A percentile compares a stretch with the other conserved stretches of the same genome.
phyloP scores from a whole-genome alignment of 2,329 filamentous ascomycete genomes.

The Aspergillaceae sp. region DNA sequence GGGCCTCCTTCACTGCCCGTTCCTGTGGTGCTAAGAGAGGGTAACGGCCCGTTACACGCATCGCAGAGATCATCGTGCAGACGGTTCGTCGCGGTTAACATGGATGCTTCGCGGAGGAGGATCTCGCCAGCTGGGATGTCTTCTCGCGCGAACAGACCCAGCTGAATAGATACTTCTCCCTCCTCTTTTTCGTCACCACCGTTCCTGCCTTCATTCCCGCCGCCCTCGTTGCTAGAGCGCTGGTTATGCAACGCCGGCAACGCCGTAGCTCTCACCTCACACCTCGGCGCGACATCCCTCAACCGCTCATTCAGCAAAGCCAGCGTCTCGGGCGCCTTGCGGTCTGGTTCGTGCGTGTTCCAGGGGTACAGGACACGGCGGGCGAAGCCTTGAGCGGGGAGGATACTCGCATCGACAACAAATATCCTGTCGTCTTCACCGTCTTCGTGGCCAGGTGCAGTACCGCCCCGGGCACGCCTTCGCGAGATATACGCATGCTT shows the following conservation, averaged over 20 bases:
- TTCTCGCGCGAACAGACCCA: constrained; percentile 81
- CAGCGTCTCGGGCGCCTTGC: constrained; percentile 49
- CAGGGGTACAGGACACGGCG: constrained; percentile 54
- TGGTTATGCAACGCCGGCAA: constrained; percentile 59
- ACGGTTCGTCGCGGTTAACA: constrained; percentile 81
- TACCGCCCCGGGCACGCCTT: background rate
- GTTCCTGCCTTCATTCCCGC: background rate
- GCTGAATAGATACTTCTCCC: constrained; percentile 50
- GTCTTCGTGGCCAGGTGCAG: too few relatives aligned
- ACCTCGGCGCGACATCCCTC: constrained; percentile 63
- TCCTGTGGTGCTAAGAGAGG: constrained; percentile 39
- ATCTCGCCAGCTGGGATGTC: constrained; percentile 68
- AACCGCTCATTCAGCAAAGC: constrained; percentile 64
- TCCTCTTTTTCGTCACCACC: constrained; percentile 6
- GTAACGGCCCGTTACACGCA: constrained; percentile 70
- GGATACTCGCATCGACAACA: constrained; percentile 20
- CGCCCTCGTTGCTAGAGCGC: background rate
- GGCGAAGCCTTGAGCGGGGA: constrained; percentile 33
- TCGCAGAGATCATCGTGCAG: constrained; percentile 83
- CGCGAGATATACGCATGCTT: constrained; percentile 16
- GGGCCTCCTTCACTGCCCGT: constrained; percentile 30
- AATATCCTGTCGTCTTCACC: background rate
- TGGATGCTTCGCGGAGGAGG: constrained; percentile 72
- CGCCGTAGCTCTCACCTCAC: constrained; percentile 66
- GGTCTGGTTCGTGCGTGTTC: constrained; percentile 53